Evolutionary conservation across 768 basidiomycete species (phyloP).

Genomic region (Podaxis sp.): DNA sequence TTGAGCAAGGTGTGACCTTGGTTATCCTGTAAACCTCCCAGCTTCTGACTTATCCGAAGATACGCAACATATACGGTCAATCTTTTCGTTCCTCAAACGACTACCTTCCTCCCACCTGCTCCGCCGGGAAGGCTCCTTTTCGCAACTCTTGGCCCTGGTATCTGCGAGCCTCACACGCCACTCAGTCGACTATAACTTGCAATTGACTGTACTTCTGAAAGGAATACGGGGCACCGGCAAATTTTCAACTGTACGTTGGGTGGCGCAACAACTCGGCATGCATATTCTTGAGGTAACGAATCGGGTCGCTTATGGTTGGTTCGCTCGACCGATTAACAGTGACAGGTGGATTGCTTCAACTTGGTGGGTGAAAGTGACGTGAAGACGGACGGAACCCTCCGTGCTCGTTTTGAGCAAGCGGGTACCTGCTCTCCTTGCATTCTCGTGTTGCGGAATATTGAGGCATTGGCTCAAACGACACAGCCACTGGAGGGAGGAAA

Average conservation of each 20-base stretch:
- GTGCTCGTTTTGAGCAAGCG: slow-evolving; percentile 76
- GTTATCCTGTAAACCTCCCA: neutral
- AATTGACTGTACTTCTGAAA: slow-evolving; percentile 72
- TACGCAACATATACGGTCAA: slow-evolving; percentile 22
- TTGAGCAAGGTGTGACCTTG: slow-evolving; percentile 46
- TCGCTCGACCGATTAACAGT: slow-evolving; percentile 1
- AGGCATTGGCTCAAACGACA: slow-evolving; percentile 73
- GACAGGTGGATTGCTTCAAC: slow-evolving; percentile 79
- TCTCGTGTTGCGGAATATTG: slow-evolving; percentile 74
- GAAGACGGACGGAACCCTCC: slow-evolving; percentile 73
- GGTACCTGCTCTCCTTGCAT: slow-evolving; percentile 81
- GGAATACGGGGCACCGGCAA: slow-evolving; percentile 86
- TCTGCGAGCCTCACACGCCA: slow-evolving; percentile 58
- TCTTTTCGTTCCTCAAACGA: slow-evolving; percentile 24
- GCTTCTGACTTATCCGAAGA: slow-evolving; percentile 2
- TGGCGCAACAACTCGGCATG: slow-evolving; percentile 66
- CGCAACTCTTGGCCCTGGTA: slow-evolving; percentile 54
- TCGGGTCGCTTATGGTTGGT: neutral
- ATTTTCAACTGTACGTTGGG: slow-evolving; percentile 55
- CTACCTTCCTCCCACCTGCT: slow-evolving; percentile 27
- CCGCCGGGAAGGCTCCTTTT: slow-evolving; percentile 36
- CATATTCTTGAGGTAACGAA: slow-evolving; percentile 71
- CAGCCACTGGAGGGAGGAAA: slow-evolving; percentile 65
- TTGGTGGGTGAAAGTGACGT: slow-evolving; percentile 74
- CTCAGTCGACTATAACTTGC: slow-evolving; percentile 60